A percentile compares a stretch with the other conserved stretches of the same genome.
phyloP scores from a whole-genome alignment of 2,329 filamentous ascomycete species.

The Laburnicola sp. region DNA sequence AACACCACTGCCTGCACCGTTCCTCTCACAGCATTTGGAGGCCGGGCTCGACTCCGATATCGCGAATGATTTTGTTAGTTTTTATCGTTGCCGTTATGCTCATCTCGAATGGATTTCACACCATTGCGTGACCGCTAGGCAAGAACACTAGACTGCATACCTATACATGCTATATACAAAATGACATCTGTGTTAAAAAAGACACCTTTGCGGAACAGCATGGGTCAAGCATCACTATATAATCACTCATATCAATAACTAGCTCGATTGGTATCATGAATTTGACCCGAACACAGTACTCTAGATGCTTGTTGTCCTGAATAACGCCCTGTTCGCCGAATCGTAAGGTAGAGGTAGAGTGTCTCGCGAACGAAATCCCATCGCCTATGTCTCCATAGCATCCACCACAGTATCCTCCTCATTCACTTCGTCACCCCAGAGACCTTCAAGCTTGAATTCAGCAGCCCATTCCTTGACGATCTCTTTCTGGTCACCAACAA shows the following conservation, averaged over 20 bases:
- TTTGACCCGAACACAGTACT: conserved; percentile 3
- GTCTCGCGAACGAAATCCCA: no score
- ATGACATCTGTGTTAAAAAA: no score
- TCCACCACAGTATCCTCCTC: conserved; percentile 29
- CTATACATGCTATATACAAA: no score
- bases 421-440: conserved; percentile 72
- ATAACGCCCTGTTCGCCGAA: conserved; percentile 5
- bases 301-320: not conserved
- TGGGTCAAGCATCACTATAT: not conserved
- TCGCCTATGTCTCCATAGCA: conserved; percentile 38
- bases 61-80: not conserved
- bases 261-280: conserved; percentile 14
- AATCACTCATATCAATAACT: not conserved
- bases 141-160: no score
- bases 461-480: conserved; percentile 92
- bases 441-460: conserved; percentile 91
- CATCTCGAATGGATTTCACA: no score
- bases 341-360: not conserved
- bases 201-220: no score
- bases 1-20: no score
- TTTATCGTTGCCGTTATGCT: no score
- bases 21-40: no score
- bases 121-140: no score
- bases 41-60: no score
- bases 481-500: conserved; percentile 69